Evolutionary conservation across 73 alveolate genomes (phyloP).

Genomic region (Paramecium sonneborni): DNA sequence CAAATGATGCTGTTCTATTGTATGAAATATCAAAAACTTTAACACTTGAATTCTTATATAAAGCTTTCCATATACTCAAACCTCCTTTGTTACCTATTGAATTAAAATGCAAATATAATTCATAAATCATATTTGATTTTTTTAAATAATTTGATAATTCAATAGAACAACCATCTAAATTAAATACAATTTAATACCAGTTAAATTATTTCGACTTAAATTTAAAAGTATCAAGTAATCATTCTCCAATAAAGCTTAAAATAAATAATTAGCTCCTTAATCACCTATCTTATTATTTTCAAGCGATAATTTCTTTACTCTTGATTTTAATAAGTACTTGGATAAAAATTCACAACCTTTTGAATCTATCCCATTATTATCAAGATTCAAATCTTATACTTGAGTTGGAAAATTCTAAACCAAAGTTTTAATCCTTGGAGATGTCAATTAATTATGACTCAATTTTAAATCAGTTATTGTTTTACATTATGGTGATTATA

Average conservation of each 20-base stretch:
- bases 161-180: background rate
- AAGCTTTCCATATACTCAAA: constrained; percentile 16
- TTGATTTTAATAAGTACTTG: background rate
- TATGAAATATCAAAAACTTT: constrained; percentile 55
- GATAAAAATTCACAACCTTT: background rate
- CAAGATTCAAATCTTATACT: constrained; percentile 20
- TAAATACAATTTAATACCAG: background rate
- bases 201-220: background rate
- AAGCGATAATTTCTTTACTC: background rate
- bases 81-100: background rate
- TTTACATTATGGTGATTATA: background rate
- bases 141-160: constrained; percentile 27
- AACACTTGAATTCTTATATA: constrained; percentile 41
- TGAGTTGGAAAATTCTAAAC: background rate
- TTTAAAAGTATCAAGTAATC: background rate
- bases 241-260: background rate
- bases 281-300: constrained; percentile 49
- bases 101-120: constrained; percentile 28
- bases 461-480: background rate
- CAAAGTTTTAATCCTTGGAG: background rate
- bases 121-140: background rate
- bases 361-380: background rate
- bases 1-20: constrained; percentile 57
- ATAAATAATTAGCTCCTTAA: background rate
- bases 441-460: background rate